A percentile compares a stretch with the other conserved stretches of the same genome.
phyloP scores from a whole-genome alignment of 345 rosid genomes.

The Melaleuca alternifolia region DNA sequence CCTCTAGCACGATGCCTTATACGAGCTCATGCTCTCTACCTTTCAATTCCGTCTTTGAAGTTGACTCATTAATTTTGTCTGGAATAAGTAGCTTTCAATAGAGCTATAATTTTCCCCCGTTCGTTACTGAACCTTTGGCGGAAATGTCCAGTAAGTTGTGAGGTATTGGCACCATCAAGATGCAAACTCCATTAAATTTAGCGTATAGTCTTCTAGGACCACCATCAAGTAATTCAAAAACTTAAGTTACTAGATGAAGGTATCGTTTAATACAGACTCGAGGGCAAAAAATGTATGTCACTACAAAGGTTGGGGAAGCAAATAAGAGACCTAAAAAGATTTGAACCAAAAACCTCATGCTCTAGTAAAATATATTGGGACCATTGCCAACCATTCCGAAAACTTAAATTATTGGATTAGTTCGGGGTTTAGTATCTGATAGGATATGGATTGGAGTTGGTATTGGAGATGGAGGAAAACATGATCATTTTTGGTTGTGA shows the following conservation, averaged over 20 bases:
- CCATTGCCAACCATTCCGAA: neutral
- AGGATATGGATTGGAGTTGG: neutral
- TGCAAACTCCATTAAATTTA: neutral
- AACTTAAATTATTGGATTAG: neutral
- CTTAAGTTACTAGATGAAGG: neutral
- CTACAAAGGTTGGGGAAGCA: too few relatives aligned
- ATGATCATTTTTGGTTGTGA: neutral
- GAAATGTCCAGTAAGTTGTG: neutral
- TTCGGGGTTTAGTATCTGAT: neutral
- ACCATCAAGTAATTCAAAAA: neutral
- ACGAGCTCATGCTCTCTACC: neutral
- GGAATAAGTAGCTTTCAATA: neutral
- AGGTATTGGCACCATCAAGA: neutral
- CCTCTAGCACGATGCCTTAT: neutral
- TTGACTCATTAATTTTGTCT: neutral
- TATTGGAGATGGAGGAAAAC: neutral
- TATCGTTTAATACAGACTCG: neutral
- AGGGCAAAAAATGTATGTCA: neutral
- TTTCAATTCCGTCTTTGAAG: neutral
- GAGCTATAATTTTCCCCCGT: neutral
- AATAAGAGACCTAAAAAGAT: neutral
- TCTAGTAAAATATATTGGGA: neutral
- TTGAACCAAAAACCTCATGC: neutral
- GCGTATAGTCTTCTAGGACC: neutral
- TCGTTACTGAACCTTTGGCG: neutral